Evolutionary conservation across 805 yeast species (phyloP).

Genomic region (Candida suzukii): DNA sequence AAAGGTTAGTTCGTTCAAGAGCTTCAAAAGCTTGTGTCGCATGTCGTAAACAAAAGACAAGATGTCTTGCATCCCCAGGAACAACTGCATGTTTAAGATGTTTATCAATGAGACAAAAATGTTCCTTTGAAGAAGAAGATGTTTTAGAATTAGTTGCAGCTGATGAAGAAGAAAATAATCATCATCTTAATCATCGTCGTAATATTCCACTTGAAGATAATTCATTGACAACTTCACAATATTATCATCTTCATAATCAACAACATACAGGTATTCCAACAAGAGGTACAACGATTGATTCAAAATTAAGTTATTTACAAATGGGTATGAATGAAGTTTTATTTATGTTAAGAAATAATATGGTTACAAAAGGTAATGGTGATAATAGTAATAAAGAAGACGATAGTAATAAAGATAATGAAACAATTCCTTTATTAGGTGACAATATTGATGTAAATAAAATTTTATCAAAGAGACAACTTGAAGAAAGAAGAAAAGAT

Average conservation of each 20-base stretch:
- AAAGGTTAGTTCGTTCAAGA: constrained; percentile 14
- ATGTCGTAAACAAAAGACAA: constrained; percentile 32
- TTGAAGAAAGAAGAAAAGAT: background rate
- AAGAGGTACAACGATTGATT: constrained; percentile 5
- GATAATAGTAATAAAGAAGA: background rate
- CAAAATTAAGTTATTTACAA: constrained; percentile 27
- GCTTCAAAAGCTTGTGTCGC: constrained; percentile 24
- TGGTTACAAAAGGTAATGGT: background rate
- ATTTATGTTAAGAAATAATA: constrained; percentile 13
- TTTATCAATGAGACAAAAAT: constrained; percentile 39
- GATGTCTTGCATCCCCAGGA: constrained; percentile 51
- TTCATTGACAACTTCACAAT: background rate
- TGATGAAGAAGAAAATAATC: background rate
- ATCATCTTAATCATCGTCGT: background rate
- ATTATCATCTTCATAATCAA: background rate
- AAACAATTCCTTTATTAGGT: background rate
- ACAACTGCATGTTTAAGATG: constrained; percentile 53
- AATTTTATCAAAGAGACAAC: background rate
- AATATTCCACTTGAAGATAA: background rate
- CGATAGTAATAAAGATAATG: background rate
- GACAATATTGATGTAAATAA: background rate
- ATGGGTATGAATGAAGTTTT: constrained; percentile 30
- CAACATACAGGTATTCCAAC: background rate
- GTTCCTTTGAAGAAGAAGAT: constrained; percentile 39
- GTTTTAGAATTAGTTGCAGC: background rate